Evolutionary conservation across 352 stramenopile genomes (phyloP).

Genomic region (Blastocystis sp.): DNA sequence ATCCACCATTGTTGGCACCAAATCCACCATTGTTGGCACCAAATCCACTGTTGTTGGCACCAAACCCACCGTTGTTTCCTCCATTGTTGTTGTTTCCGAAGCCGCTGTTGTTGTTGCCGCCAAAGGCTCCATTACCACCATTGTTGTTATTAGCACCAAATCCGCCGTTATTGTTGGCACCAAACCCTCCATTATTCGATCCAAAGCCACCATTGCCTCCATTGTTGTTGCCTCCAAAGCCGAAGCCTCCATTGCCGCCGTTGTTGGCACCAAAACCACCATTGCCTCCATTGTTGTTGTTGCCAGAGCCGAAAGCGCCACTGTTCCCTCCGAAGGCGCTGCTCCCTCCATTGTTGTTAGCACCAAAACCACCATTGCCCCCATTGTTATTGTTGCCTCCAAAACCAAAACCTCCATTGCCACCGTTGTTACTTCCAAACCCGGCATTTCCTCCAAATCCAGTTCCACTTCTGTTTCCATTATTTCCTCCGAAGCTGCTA

Average conservation of each 20-base stretch:
- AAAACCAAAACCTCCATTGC: background rate
- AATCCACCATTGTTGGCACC: background rate
- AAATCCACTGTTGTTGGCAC: background rate
- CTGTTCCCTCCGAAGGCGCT: background rate
- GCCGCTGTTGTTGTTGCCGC: background rate
- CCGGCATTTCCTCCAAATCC: no score
- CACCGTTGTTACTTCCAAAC: no score
- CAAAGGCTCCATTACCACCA: no score
- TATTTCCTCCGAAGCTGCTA: no score
- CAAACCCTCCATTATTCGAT: background rate
- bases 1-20: background rate
- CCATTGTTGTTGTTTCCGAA: background rate
- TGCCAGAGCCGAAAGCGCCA: background rate
- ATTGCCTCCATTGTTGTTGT: background rate
- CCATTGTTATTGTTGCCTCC: no score
- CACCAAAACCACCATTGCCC: background rate
- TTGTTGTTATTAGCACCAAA: background rate
- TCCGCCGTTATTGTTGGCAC: background rate
- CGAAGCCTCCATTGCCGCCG: background rate
- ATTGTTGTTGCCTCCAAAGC: no score
- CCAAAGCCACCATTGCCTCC: background rate
- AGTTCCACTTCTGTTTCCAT: background rate
- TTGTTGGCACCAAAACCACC: slow-evolving; percentile 1
- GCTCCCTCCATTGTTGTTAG: background rate
- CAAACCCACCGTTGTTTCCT: background rate